Evolutionary conservation across 176 grass and related monocot species (phyloP).

Genomic region (Zea mays): Zm-B73-REFERENCE-NAM-5.0 NC_050097.1:3853001-3853500

Average conservation of each 20-base stretch:
- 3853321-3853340: too few relatives aligned
- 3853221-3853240: background rate
- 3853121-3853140: conserved; percentile 6
- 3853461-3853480: too few relatives aligned
- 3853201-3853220: conserved; percentile 14
- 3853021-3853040: background rate
- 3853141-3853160: background rate
- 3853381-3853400: too few relatives aligned
- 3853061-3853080: conserved; percentile 11
- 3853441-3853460: too few relatives aligned
- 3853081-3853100: conserved; percentile 31
- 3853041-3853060: conserved; percentile 38
- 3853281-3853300: too few relatives aligned
- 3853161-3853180: background rate
- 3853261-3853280: background rate
- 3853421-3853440: too few relatives aligned
- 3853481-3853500: too few relatives aligned
- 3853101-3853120: background rate
- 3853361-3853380: too few relatives aligned
- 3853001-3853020: background rate
- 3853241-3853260: background rate
- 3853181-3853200: too few relatives aligned
- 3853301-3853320: too few relatives aligned
- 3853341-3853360: too few relatives aligned
- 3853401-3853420: too few relatives aligned